These are phyloP conservation scores for Cordyceps militaris DNA, from an alignment of 2,329 filamentous ascomycete species.

Conservation along the genomic window DNA sequence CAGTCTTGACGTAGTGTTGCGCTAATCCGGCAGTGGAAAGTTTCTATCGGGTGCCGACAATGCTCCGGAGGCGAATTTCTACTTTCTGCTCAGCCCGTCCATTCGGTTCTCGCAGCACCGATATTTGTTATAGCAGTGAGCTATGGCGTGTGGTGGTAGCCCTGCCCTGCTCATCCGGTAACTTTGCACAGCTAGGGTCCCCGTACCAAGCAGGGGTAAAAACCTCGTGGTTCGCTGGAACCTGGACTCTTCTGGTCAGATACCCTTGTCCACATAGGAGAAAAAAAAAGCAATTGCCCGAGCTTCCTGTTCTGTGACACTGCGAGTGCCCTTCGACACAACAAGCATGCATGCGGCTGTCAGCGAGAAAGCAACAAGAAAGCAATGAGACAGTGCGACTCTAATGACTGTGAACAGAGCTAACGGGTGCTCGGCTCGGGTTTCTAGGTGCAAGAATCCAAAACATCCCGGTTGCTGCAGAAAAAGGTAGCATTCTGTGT, in stretches of 20 bases:
- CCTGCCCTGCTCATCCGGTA: not conserved
- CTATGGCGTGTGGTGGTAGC: not conserved
- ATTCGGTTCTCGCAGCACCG: not conserved
- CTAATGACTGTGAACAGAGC: not conserved
- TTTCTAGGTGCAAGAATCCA: not conserved
- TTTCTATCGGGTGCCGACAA: not conserved
- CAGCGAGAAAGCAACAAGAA: not conserved
- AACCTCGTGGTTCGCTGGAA: not conserved
- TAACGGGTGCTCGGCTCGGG: conserved; percentile 8
- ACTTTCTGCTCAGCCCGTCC: not conserved
- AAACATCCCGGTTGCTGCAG: not conserved
- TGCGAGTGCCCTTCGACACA: not conserved
- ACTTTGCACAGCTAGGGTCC: not conserved
- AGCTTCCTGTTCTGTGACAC: not conserved
- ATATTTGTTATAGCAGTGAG: not conserved
- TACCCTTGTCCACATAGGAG: not conserved
- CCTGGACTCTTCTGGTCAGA: not conserved
- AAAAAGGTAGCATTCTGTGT: not conserved
- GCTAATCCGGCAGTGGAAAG: not conserved
- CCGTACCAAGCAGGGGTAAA: not conserved
- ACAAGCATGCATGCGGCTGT: not conserved
- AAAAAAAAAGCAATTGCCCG: not conserved
- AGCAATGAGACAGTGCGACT: not conserved
- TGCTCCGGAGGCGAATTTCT: not conserved
- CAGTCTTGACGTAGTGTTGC: not conserved